Evolutionary conservation across 441 rosid genomes (phyloP).

Genomic region (Gossypium davidsonii): DNA sequence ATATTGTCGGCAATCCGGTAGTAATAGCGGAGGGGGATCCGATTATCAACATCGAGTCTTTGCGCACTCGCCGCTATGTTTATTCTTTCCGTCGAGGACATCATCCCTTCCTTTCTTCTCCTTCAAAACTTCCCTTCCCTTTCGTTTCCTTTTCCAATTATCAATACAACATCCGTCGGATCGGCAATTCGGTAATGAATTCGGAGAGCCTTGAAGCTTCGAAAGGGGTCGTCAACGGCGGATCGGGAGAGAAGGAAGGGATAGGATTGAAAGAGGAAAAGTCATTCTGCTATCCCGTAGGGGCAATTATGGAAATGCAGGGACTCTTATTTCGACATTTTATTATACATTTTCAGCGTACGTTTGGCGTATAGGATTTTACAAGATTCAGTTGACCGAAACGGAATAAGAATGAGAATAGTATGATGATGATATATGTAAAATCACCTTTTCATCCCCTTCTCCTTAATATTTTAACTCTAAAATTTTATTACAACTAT

Average conservation of each 20-base stretch:
- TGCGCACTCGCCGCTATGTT: conserved; percentile 67
- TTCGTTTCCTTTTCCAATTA: conserved; percentile 9
- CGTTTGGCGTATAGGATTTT: background rate
- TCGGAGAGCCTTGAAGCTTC: background rate
- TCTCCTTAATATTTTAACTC: too few relatives aligned
- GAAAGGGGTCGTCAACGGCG: conserved; percentile 24
- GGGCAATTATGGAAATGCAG: conserved; percentile 30
- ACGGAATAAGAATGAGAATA: too few relatives aligned
- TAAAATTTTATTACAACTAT: too few relatives aligned
- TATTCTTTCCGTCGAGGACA: conserved; percentile 47
- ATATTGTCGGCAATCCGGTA: conserved; percentile 81
- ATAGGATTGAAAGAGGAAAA: background rate
- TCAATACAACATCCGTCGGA: conserved; percentile 11
- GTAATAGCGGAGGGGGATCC: conserved; percentile 69
- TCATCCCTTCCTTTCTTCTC: conserved; percentile 40
- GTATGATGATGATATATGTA: too few relatives aligned
- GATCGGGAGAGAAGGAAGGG: conserved; percentile 3
- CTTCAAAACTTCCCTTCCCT: conserved; percentile 8
- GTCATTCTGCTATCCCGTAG: conserved; percentile 20
- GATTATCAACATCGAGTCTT: conserved; percentile 69
- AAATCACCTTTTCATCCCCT: too few relatives aligned
- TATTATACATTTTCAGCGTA: background rate
- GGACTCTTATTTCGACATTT: background rate
- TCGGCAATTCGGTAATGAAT: background rate
- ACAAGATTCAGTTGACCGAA: too few relatives aligned